A percentile compares a stretch with the other conserved stretches of the same genome.
phyloP scores from a whole-genome alignment of 192 early-diverging fungal species.

The Backusella tuberculispora region DNA sequence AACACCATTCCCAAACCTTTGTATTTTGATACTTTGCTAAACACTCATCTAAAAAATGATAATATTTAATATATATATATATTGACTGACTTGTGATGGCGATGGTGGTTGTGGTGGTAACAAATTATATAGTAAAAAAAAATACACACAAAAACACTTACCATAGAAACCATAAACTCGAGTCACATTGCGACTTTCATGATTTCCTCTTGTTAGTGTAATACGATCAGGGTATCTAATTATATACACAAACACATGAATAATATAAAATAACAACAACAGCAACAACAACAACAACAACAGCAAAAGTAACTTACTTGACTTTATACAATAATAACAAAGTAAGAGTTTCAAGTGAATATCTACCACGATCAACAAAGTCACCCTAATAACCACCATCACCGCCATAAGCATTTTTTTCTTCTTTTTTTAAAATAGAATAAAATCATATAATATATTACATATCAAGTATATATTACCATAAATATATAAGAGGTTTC shows the following conservation, averaged over 20 bases:
- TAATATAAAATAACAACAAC: neutral
- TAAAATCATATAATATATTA: too few species aligned
- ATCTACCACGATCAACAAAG: conserved; percentile 97
- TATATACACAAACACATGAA: neutral
- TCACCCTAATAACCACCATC: conserved; percentile 69
- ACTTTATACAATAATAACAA: conserved; percentile 89
- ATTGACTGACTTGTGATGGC: neutral
- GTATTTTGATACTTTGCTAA: conserved; percentile 89
- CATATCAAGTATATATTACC: conserved; percentile 51
- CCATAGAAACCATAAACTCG: conserved; percentile 96
- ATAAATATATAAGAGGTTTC: conserved; percentile 96
- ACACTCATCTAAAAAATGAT: conserved; percentile 74
- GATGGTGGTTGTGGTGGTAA: neutral
- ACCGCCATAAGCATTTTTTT: neutral
- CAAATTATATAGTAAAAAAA: neutral
- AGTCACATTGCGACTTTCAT: conserved; percentile 95
- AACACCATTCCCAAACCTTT: conserved; percentile 95
- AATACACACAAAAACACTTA: conserved; percentile 27
- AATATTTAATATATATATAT: neutral
- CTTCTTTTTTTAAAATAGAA: conserved; percentile 4
- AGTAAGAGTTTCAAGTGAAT: conserved; percentile 95
- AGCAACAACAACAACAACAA: neutral
- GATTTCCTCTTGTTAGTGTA: conserved; percentile 92
- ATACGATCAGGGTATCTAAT: conserved; percentile 92
- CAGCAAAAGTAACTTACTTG: conserved; percentile 55